Base-by-base conservation (phyloP, 805 yeast species). In the Brettanomyces nanus region DNA sequence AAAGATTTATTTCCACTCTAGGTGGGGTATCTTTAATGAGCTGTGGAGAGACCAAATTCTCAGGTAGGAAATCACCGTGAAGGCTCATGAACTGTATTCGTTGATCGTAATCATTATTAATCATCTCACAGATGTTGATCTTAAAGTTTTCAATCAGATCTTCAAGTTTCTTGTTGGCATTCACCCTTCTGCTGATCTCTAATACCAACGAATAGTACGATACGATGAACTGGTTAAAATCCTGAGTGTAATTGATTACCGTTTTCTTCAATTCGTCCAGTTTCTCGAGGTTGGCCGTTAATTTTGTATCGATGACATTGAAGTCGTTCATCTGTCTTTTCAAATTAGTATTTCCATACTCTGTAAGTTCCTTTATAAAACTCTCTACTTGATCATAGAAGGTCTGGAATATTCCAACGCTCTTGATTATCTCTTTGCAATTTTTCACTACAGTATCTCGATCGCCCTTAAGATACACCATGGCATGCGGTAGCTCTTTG, bases 41-140 rank as follows among this genome's bases (percentile, higher is more conserved):
- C 15, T 37, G 40, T 6, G 45, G 39, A 33, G 49, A 55, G 9
- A 59, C 40, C 27, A 61, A 48, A 37, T 59, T 54, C 28, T 50
- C 54, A 1, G 89, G 89, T 11, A 80, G 56, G 44, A 56, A 80
- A 29, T 69, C 71, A 0, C 79, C 80, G 54, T 77, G 65, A 4
- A 58, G 51, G 2, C 51, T 45, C 32, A 75, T 44, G 45, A 80
- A 80, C 9, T 49, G 38, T 15, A 59, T 48, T 29, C 84, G 59
- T 10, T 56, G 51, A 1, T 49, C 51, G 27, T 54, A 51, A 43
- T 80, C 87, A 3, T 68, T 65, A 4, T 54, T 49, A 36, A 66
- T 63, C 4, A 74, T 46, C 4, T 50, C 38, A 13, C 59, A 45
- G 13, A 80, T 49, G 32, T 64, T 61, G 0, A 46, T 32, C 34